Conservation (phyloP, 768 basidiomycete genomes). For the Leccinum fibrillosum region DNA sequence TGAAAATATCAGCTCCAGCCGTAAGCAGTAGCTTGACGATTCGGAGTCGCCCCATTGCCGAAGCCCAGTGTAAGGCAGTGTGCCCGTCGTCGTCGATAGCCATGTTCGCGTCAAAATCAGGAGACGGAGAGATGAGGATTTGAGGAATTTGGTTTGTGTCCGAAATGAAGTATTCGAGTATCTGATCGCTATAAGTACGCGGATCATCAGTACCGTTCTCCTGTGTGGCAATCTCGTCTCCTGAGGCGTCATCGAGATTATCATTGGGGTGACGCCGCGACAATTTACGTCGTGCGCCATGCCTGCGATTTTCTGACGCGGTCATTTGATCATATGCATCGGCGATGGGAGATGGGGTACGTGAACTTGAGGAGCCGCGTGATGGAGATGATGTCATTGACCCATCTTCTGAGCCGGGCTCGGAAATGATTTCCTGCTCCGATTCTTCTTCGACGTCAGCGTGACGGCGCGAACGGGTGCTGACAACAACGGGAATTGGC, state of each 20-base stretch:
- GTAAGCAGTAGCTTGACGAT: slow-evolving; percentile 92
- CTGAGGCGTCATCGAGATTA: slow-evolving; percentile 43
- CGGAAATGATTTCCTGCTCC: slow-evolving; percentile 62
- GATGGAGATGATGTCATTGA: slow-evolving; percentile 90
- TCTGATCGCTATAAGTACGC: slow-evolving; percentile 88
- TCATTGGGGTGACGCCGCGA: slow-evolving; percentile 47
- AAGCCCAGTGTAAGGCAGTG: slow-evolving; percentile 96
- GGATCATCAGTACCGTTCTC: slow-evolving; percentile 50
- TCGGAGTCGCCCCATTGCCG: slow-evolving; percentile 96
- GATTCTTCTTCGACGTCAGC: slow-evolving; percentile 51
- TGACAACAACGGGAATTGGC: slow-evolving; percentile 25
- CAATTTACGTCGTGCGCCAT: slow-evolving; percentile 45
- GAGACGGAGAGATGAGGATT: slow-evolving; percentile 81
- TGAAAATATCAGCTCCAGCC: slow-evolving; percentile 95
- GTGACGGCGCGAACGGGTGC: slow-evolving; percentile 60
- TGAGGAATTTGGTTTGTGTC: slow-evolving; percentile 90
- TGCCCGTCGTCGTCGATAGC: slow-evolving; percentile 98
- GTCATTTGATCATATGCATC: slow-evolving; percentile 35
- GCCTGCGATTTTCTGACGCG: slow-evolving; percentile 25
- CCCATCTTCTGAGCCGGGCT: slow-evolving; percentile 78
- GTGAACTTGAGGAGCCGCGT: slow-evolving; percentile 82
- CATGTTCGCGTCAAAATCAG: slow-evolving; percentile 93
- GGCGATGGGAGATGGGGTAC: slow-evolving; percentile 86
- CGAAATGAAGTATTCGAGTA: slow-evolving; percentile 98
- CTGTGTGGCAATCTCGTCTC: slow-evolving; percentile 37